phyloP scores from a whole-genome alignment of 306 rosid genomes.

The Glycine soja region DNA sequence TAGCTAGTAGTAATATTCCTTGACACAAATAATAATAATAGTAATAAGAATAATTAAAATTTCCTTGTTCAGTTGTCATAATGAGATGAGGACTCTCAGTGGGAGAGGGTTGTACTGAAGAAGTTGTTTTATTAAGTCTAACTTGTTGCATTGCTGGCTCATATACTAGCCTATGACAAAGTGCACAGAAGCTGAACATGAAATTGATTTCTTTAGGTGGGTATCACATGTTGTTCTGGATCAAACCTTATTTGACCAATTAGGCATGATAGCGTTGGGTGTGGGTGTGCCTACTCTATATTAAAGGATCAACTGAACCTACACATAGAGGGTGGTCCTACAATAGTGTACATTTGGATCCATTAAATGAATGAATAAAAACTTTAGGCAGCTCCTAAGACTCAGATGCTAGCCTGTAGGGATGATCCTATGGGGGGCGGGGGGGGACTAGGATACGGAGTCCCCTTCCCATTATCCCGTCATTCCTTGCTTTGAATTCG shows the following conservation, averaged over 20 bases:
- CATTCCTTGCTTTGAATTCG: background rate
- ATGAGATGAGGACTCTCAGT: conserved; percentile 43
- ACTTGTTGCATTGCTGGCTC: conserved; percentile 36
- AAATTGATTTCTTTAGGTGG: conserved; percentile 52
- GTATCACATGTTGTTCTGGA: conserved; percentile 47
- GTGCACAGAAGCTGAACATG: conserved; percentile 39
- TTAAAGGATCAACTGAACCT: conserved; percentile 27
- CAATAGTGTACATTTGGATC: conserved; percentile 8
- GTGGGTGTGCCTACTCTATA: conserved; percentile 45
- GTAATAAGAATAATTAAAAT: background rate
- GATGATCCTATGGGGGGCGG: background rate
- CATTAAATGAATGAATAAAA: background rate
- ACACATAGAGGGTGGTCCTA: conserved; percentile 47
- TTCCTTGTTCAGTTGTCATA: conserved; percentile 44
- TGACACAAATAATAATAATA: background rate
- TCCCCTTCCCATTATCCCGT: background rate
- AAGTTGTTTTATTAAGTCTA: conserved; percentile 25
- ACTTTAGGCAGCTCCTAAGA: background rate
- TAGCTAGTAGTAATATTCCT: background rate
- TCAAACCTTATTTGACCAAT: conserved; percentile 41
- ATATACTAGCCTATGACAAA: conserved; percentile 30
- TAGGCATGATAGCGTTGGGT: conserved; percentile 40
- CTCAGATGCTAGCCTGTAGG: background rate
- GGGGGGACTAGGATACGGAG: background rate
- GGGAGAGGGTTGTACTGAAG: conserved; percentile 12